Percentiles rank a stretch among this genome's conserved stretches.
These are phyloP conservation scores for Funneliformis geosporum DNA, from an alignment of 192 early-diverging fungal species.

Conservation along the genomic window DNA sequence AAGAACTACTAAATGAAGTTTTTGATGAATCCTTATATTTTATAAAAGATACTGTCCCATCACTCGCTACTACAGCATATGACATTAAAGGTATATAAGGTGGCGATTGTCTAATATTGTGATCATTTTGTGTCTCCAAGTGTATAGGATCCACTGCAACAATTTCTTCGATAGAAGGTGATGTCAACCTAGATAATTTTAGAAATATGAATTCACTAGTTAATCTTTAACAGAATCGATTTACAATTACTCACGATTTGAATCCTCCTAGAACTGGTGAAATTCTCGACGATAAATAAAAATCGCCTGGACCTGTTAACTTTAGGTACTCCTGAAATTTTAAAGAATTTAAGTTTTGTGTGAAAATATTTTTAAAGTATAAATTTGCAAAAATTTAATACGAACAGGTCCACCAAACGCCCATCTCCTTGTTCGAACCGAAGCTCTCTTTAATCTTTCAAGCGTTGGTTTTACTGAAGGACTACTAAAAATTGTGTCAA, in stretches of 20 bases:
- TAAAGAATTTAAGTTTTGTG: neutral
- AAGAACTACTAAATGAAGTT: neutral
- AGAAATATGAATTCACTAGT: neutral
- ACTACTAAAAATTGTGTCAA: conserved; percentile 28
- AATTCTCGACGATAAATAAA: conserved; percentile 59
- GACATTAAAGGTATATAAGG: conserved; percentile 22
- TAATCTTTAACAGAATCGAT: neutral
- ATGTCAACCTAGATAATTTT: conserved; percentile 13
- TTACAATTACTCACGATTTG: neutral
- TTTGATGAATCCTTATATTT: neutral
- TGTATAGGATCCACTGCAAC: neutral
- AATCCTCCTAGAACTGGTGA: neutral
- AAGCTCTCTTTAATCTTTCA: conserved; percentile 33
- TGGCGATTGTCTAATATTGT: neutral
- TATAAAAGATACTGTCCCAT: conserved; percentile 13
- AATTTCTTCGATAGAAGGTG: conserved; percentile 33
- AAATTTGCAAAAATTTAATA: neutral
- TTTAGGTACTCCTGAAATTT: conserved; percentile 50
- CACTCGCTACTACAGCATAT: conserved; percentile 14
- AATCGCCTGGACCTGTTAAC: conserved; percentile 63
- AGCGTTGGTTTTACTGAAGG: conserved; percentile 45
- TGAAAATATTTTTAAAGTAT: neutral
- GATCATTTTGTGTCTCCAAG: neutral
- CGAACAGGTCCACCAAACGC: conserved; percentile 46
- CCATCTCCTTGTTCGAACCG: conserved; percentile 36